Base-by-base conservation (phyloP, 768 basidiomycete species). In the Pleurotus sapidus region DNA sequence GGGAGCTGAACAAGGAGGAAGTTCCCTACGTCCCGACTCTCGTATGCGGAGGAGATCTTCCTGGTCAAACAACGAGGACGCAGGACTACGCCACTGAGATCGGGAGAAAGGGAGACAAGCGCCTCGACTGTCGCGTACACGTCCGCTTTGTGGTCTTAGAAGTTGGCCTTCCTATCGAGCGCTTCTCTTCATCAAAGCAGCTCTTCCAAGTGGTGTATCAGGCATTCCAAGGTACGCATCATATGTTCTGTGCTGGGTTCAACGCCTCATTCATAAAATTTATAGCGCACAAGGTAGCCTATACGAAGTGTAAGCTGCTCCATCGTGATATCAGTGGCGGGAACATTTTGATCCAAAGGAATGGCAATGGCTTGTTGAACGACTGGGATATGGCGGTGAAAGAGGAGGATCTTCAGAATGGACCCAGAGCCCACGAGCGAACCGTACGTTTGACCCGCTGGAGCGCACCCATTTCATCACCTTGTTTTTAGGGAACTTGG, bases 401-500 rank as follows among this genome's bases (percentile, higher is more conserved):
- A 8, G 34, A 47, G 15, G 12, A 12, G 11, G 27, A 40, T n/a
- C 9, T 56, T 15, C 7, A 25, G 4, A 17, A 42, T 17, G 38
- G 11, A 17, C 34, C n/a, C 12, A 20, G 58, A 39, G 27, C 17
- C n/a, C 27, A 27, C 8, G 58, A 59, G 8, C 58, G 54, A n/a
- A 59, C 54, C 3, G 58, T 49, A 9, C 46, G 58, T 56, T 18
- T 8, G 6, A 17, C n/a, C 5, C 20, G 3, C 39, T 34, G 4
- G 27, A 15, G 18, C 15, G 7, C 50, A 17, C 34, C 23, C 34
- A 53, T 34, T 3, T 8, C 39, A 30, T 30, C 5, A 30, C 27
- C 27, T 53, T 17, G 18, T 38, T 40, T n/a, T 53, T 4, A 73
- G 70, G 71, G 72, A 0, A 72, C 70, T 12, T 72, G 70, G 71